These are phyloP conservation scores for Aureobasidium sp. DNA, from an alignment of 2,329 filamentous ascomycete species.

Conservation along the genomic window DNA sequence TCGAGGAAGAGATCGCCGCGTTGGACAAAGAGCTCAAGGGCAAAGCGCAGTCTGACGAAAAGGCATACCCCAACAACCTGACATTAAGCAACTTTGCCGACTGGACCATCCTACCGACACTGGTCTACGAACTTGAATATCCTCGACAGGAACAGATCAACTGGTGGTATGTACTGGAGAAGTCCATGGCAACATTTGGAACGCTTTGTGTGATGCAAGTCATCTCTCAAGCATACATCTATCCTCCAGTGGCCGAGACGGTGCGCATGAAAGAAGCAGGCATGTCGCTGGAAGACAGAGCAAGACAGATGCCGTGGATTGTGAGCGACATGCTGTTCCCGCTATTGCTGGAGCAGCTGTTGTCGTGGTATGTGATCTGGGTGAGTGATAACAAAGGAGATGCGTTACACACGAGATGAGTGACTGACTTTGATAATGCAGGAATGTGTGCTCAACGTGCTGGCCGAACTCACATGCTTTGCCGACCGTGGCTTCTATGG, in stretches of 20 bases:
- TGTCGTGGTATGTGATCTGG: constrained; percentile 79
- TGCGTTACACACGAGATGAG: constrained; percentile 4
- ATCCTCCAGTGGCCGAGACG: constrained; percentile 63
- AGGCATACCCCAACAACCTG: constrained; percentile 63
- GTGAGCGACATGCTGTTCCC: constrained; percentile 70
- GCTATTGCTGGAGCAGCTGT: constrained; percentile 69
- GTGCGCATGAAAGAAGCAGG: constrained; percentile 60
- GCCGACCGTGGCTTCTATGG: constrained; percentile 65
- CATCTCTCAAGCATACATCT: constrained; percentile 68
- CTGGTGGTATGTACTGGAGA: constrained; percentile 70
- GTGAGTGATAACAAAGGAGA: constrained; percentile 46
- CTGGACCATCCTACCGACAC: constrained; percentile 66
- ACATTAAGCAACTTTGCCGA: constrained; percentile 55
- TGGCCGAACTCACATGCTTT: constrained; percentile 70
- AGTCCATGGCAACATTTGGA: constrained; percentile 61
- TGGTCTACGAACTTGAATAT: constrained; percentile 75
- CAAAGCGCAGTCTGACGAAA: constrained; percentile 44
- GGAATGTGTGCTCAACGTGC: constrained; percentile 56
- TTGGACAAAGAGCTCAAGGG: constrained; percentile 59
- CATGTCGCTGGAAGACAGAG: constrained; percentile 53
- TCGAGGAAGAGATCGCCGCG: constrained; percentile 59
- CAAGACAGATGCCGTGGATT: constrained; percentile 65
- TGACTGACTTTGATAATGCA: not conserved
- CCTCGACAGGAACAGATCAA: constrained; percentile 63
- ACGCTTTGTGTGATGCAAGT: constrained; percentile 73